Base-by-base conservation (phyloP, 306 rosid species). In the Cyamopsis tetragonoloba region DNA sequence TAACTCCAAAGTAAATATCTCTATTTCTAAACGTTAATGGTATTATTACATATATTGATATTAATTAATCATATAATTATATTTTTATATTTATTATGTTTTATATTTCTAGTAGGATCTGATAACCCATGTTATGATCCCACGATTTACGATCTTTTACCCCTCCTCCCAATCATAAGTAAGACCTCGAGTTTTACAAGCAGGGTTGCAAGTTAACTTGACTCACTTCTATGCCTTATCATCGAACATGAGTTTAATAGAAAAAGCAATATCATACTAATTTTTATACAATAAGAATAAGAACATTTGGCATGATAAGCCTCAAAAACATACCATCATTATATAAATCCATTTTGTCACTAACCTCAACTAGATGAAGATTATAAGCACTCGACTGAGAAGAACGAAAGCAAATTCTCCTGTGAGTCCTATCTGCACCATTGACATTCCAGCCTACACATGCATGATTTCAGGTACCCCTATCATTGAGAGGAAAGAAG, bases 341-440 rank as follows among this genome's bases (percentile, higher is more conserved):
- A n/a, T n/a, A 43, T 22, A 76, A 31, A 67, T 9, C 24, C 56
- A 48, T 66, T 55, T 31, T 37, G 28, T 62, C 55, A 80, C 85
- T 77, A 42, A 90, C 99, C 97, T 95, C 96, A 56, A 95, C 96
- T 66, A 95, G 86, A 82, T 95, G 97, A 82, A 95, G 89, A 85
- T 88, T 95, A 19, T 97, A 95, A 60, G 97, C 99, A 64, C n/a
- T n/a, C 99, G 99, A 17, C 99, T 95, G 44, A 95, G 88, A 85
- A 95, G 96, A 67, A 95, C 99, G 74, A 95, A 95, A 49, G 99
- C 84, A 81, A 95, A 95, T 76, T 95, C 99, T 57, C 99, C n/a
- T n/a, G n/a, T n/a, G n/a, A n/a, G n/a, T n/a, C n/a, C 99, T 3
- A 91, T 95, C 71, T 95, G 99, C 38, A 96, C 96, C 48, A 95